These are phyloP conservation scores for Erythrophleum fordii DNA, from an alignment of 306 rosid genomes.

Conservation along the genomic window DNA sequence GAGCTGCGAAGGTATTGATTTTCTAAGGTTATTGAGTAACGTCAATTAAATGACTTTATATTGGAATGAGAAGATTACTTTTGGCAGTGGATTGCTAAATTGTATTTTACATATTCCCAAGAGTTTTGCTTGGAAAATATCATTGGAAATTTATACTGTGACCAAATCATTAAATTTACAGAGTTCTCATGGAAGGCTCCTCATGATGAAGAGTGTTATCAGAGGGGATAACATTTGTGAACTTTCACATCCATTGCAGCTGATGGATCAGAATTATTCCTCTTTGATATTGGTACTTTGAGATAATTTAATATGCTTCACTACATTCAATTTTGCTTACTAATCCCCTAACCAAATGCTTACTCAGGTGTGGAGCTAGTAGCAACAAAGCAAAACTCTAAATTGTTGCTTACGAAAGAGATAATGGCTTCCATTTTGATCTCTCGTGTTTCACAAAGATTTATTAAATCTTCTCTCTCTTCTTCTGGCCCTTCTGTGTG, in stretches of 20 bases:
- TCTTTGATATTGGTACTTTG: neutral
- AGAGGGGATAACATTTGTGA: neutral
- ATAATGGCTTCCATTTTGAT: slow-evolving; percentile 48
- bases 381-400: neutral
- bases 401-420: slow-evolving; percentile 24
- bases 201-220: neutral
- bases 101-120: neutral
- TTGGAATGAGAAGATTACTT: neutral
- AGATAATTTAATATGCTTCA: slow-evolving; percentile 3
- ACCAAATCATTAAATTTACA: neutral
- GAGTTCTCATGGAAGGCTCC: neutral
- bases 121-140: neutral
- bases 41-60: neutral
- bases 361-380: neutral
- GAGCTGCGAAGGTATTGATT: neutral
- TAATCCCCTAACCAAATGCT: neutral
- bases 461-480: slow-evolving; percentile 42
- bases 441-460: slow-evolving; percentile 47
- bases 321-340: neutral
- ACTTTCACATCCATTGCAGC: neutral
- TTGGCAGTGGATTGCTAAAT: neutral
- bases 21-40: neutral
- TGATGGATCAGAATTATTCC: neutral
- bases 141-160: neutral
- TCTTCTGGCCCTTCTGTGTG: slow-evolving; percentile 20